Base-by-base conservation (phyloP, 306 rosid genomes). In the Trifolium repens region DNA sequence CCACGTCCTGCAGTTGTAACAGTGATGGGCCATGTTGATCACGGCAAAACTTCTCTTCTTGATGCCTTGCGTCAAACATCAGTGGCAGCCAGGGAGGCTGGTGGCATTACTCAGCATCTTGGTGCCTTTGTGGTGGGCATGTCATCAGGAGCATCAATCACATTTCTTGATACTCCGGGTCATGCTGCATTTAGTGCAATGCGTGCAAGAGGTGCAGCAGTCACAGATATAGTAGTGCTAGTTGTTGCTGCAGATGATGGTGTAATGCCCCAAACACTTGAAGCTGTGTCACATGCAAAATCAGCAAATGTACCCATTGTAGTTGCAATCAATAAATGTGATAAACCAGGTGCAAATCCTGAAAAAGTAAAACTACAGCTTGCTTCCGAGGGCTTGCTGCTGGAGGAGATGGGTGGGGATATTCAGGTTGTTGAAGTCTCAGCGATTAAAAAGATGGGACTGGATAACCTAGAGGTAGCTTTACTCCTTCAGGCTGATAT, bases 111-210 rank as follows among this genome's bases (percentile, higher is more conserved):
- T 72, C 98, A 94, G 83, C 98, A 94, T 86, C 73, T 94, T 40
- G 97, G 99, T 84, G 99, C 99, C 74, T 90, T 94, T 87, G 90
- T 90, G 86, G 97, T 90, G 77, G 78, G 55, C 76, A 94, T 94
- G 99, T 79, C 88, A 12, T 87, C 96, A n/a, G 96, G 99, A 65
- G 96, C 97, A 59, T 76, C 92, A 34, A 90, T 92, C 83, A 92
- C 99, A 71, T 92, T 94, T 84, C 97, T 94, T 49, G 97, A 94
- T 80, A 92, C 99, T 34, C 99, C 97, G 59, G 98, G 98, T 39
- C 98, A 91, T 85, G 98, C 98, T 57, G 98, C 97, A 59, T 94
- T 94, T 83, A 91, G 98, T 87, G 97, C 97, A n/a, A 91, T 94
- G 98, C 87, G 96, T 63, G 96, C 93, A 73, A 89, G 98, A 85